Percentiles rank a stretch among this genome's conserved stretches.
phyloP scores from a whole-genome alignment of 2,329 filamentous ascomycete species.

The Chaetomiaceae sp. region DNA sequence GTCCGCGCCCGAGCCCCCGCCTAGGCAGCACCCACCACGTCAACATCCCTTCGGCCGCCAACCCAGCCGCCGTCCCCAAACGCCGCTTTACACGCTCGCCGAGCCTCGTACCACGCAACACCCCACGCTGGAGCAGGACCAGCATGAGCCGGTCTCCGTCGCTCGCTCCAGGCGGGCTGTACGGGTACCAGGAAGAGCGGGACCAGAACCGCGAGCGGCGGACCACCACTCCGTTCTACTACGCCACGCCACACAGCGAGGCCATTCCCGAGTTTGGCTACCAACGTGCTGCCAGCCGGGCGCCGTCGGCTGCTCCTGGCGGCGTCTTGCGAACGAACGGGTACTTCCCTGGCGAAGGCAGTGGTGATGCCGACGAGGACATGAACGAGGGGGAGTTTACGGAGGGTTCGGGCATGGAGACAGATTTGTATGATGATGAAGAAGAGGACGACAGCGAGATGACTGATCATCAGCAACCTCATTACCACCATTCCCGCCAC shows the following conservation, averaged over 20 bases:
- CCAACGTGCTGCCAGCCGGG: conserved; percentile 28
- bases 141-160: conserved; percentile 34
- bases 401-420: conserved; percentile 16
- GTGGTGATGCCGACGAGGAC: conserved; percentile 32
- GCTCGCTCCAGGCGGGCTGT: conserved; percentile 38
- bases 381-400: conserved; percentile 24
- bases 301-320: conserved; percentile 8
- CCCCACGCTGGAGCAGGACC: conserved; percentile 50
- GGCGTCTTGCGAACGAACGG: conserved; percentile 22
- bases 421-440: conserved; percentile 25
- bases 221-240: conserved; percentile 59
- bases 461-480: conserved; percentile 26
- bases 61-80: conserved; percentile 25
- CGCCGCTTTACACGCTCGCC: conserved; percentile 55
- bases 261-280: conserved; percentile 41
- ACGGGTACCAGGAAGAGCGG: conserved; percentile 32
- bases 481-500: not conserved
- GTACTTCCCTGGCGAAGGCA: conserved; percentile 34
- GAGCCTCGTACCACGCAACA: conserved; percentile 46
- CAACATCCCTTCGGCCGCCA: conserved; percentile 36
- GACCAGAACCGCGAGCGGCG: conserved; percentile 31
- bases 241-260: conserved; percentile 70
- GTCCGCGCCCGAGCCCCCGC: conserved; percentile 29
- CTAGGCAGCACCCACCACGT: conserved; percentile 20
- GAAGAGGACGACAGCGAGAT: conserved; percentile 28